Evolutionary conservation across 202 grass and related monocot species (phyloP).

Genomic region (Musa balbisiana): DNA sequence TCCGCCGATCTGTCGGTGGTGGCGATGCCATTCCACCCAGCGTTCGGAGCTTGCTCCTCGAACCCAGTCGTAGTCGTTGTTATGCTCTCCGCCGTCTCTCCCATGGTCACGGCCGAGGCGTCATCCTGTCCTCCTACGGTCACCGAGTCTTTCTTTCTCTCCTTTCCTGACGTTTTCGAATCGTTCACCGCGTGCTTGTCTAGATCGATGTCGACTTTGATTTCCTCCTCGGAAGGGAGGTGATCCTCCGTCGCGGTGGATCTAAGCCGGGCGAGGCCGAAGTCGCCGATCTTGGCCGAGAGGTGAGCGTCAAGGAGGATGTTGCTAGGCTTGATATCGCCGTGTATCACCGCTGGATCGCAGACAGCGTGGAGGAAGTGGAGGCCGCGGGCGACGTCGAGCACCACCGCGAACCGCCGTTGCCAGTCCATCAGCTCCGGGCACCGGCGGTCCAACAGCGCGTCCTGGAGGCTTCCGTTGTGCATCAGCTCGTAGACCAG

Average conservation of each 20-base stretch:
- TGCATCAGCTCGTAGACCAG: slow-evolving; percentile 98
- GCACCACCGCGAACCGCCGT: slow-evolving; percentile 55
- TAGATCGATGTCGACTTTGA: slow-evolving; percentile 22
- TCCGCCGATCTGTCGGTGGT: slow-evolving; percentile 28
- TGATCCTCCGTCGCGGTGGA: slow-evolving; percentile 18
- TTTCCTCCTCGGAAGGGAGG: slow-evolving; percentile 29
- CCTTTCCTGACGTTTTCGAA: slow-evolving; percentile 20
- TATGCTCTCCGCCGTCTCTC: slow-evolving; percentile 38
- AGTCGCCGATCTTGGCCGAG: slow-evolving; percentile 81
- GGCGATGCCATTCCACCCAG: neutral
- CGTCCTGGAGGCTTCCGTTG: slow-evolving; percentile 92
- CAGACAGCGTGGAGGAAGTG: slow-evolving; percentile 68
- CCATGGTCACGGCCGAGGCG: slow-evolving; percentile 33
- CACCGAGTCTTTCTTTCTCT: slow-evolving; percentile 20
- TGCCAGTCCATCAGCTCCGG: slow-evolving; percentile 56
- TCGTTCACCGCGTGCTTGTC: slow-evolving; percentile 8
- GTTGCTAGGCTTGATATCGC: slow-evolving; percentile 95
- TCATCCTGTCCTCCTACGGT: slow-evolving; percentile 38
- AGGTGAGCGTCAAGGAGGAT: slow-evolving; percentile 67
- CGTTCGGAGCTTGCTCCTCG: slow-evolving; percentile 21
- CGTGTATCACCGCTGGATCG: slow-evolving; percentile 80
- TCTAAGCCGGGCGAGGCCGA: slow-evolving; percentile 67
- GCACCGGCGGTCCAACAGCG: slow-evolving; percentile 62
- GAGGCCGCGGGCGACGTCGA: slow-evolving; percentile 73
- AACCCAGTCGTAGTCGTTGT: slow-evolving; percentile 37